phyloP scores from a whole-genome alignment of 495 filamentous ascomycete genomes.

The Terfezia claveryi region DNA sequence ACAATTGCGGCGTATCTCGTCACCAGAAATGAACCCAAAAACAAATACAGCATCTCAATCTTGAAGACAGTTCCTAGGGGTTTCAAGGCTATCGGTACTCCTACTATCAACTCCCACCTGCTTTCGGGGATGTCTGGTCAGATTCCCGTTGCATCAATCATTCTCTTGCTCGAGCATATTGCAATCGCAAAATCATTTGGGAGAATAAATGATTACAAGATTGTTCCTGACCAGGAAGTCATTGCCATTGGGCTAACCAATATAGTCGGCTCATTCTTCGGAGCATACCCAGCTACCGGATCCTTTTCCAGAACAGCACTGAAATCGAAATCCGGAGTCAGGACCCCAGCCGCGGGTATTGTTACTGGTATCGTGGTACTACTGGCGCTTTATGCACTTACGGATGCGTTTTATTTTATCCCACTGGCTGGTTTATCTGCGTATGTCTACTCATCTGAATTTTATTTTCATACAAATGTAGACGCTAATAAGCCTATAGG shows the following conservation, averaged over 20 bases:
- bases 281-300: slow-evolving; percentile 31
- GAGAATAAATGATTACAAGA: slow-evolving; percentile 32
- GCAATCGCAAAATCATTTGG: slow-evolving; percentile 34
- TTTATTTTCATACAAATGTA: too few species aligned
- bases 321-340: slow-evolving; percentile 32
- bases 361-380: slow-evolving; percentile 31
- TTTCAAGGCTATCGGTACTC: slow-evolving; percentile 13
- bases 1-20: slow-evolving; percentile 12
- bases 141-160: slow-evolving; percentile 23
- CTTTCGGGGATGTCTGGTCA: slow-evolving; percentile 11
- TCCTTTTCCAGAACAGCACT: slow-evolving; percentile 28
- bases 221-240: slow-evolving; percentile 32
- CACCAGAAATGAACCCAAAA: slow-evolving; percentile 25
- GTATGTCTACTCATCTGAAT: slow-evolving; percentile 1
- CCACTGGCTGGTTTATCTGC: slow-evolving; percentile 25
- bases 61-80: slow-evolving; percentile 16
- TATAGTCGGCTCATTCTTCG: slow-evolving; percentile 30
- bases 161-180: slow-evolving; percentile 33
- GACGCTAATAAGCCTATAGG: too few species aligned
- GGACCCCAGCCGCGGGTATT: slow-evolving; percentile 31
- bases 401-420: slow-evolving; percentile 31
- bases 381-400: slow-evolving; percentile 30
- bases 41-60: slow-evolving; percentile 18
- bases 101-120: slow-evolving; percentile 9
- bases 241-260: slow-evolving; percentile 33